Conservation (phyloP, 2,329 filamentous ascomycete species). For the Cryphonectria parasitica region DNA sequence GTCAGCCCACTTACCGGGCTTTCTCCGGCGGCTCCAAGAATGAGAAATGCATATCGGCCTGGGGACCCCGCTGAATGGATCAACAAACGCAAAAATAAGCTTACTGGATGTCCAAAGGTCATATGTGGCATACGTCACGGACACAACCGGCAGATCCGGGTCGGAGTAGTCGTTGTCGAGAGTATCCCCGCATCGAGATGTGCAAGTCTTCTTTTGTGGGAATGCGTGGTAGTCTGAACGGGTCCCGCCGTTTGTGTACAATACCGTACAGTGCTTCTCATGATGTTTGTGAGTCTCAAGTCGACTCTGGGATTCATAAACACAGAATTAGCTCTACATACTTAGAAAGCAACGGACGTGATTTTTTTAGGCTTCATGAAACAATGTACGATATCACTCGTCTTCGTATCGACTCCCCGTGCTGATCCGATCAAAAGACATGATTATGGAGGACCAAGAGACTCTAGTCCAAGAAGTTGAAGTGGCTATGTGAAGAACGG, state of each 20-base stretch:
- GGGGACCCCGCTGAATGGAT: slow-evolving; percentile 17
- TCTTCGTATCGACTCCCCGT: background rate
- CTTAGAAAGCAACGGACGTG: background rate
- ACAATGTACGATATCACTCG: background rate
- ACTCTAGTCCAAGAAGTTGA: background rate
- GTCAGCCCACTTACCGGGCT: slow-evolving; percentile 5
- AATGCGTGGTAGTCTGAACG: background rate
- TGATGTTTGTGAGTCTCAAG: slow-evolving; percentile 7
- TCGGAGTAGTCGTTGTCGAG: background rate
- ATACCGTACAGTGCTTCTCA: background rate
- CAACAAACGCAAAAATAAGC: slow-evolving; percentile 21
- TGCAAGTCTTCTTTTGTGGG: slow-evolving; percentile 15
- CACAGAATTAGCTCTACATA: background rate
- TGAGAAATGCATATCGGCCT: background rate
- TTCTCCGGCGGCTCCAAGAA: background rate
- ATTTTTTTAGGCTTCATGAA: background rate
- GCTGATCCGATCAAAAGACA: background rate
- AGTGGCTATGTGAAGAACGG: background rate
- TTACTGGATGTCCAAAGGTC: slow-evolving; percentile 13
- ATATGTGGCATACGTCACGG: slow-evolving; percentile 1
- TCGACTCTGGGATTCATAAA: background rate
- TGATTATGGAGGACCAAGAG: background rate
- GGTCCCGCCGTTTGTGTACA: background rate
- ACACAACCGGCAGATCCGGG: no score
- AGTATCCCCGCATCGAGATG: background rate